Conservation (phyloP, 768 basidiomycete genomes). For the Tulasnella sp. region DNA sequence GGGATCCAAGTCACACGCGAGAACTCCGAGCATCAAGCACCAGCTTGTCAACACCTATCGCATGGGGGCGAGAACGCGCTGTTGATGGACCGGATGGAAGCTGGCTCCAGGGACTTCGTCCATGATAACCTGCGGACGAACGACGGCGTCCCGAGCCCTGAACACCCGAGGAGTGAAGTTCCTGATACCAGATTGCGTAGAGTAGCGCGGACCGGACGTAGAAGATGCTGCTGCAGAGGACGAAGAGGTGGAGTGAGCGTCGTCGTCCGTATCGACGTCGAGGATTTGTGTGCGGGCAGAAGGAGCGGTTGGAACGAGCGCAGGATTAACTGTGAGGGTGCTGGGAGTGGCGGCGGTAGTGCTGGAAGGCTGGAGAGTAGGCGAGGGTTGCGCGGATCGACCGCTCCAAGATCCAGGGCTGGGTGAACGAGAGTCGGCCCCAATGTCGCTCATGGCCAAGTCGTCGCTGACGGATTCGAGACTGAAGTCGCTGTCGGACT, state of each 20-base stretch:
- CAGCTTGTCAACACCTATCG: not conserved
- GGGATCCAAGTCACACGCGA: not conserved
- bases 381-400: not conserved
- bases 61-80: constrained; percentile 7
- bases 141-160: not conserved
- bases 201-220: not conserved
- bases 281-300: constrained; percentile 14
- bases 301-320: constrained; percentile 10
- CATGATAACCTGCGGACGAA: not conserved
- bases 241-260: constrained; percentile 11
- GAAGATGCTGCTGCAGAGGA: constrained; percentile 1
- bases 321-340: not conserved
- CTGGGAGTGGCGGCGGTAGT: not conserved
- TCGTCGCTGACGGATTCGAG: not conserved
- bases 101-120: not conserved
- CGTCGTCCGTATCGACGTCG: constrained; percentile 22
- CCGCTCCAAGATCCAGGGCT: constrained; percentile 18
- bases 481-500: constrained; percentile 13
- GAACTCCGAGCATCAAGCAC: not conserved
- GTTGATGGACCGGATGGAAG: constrained; percentile 9
- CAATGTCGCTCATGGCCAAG: not conserved
- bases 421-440: not conserved
- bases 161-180: constrained; percentile 16
- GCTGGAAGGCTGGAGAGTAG: not conserved
- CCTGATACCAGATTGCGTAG: not conserved